Percentiles rank a stretch among this genome's conserved stretches.
Evolutionary conservation across 345 rosid species (phyloP).

Genomic region (Angophora floribunda): DNA sequence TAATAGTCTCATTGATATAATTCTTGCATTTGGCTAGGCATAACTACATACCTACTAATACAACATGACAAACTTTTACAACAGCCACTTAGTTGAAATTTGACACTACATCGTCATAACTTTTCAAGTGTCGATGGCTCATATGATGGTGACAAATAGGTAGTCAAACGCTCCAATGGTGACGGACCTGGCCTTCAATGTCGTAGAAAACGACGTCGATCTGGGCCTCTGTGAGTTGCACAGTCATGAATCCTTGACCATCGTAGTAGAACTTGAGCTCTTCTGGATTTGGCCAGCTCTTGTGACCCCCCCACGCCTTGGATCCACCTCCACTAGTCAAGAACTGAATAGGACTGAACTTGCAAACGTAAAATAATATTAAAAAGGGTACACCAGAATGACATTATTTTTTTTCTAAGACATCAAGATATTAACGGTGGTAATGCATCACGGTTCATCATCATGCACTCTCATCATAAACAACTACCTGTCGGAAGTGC

Average conservation of each 20-base stretch:
- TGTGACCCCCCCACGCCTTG: slow-evolving; percentile 74
- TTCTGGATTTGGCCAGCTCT: slow-evolving; percentile 2
- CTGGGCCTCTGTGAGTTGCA: slow-evolving; percentile 17
- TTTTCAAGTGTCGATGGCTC: background rate
- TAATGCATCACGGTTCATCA: background rate
- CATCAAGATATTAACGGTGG: background rate
- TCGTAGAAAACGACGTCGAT: slow-evolving; percentile 35
- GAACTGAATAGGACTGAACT: slow-evolving; percentile 39
- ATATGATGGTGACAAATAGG: slow-evolving; percentile 5
- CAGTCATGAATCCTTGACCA: slow-evolving; percentile 79
- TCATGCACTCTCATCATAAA: background rate
- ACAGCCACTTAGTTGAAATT: background rate
- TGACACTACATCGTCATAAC: background rate
- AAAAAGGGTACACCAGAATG: background rate
- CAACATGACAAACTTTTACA: background rate
- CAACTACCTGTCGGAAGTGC: slow-evolving; percentile 23
- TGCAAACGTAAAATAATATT: background rate
- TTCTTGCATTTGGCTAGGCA: background rate
- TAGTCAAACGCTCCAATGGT: slow-evolving; percentile 26
- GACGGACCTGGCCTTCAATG: slow-evolving; percentile 35
- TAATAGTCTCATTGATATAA: background rate
- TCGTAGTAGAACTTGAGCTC: slow-evolving; percentile 53
- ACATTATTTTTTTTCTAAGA: background rate
- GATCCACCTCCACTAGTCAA: slow-evolving; percentile 86
- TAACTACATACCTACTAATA: background rate